Percentiles rank a stretch among this genome's conserved stretches.
Evolutionary conservation across 2,329 filamentous ascomycete genomes (phyloP).

Genomic region (Claviceps cyperi): DNA sequence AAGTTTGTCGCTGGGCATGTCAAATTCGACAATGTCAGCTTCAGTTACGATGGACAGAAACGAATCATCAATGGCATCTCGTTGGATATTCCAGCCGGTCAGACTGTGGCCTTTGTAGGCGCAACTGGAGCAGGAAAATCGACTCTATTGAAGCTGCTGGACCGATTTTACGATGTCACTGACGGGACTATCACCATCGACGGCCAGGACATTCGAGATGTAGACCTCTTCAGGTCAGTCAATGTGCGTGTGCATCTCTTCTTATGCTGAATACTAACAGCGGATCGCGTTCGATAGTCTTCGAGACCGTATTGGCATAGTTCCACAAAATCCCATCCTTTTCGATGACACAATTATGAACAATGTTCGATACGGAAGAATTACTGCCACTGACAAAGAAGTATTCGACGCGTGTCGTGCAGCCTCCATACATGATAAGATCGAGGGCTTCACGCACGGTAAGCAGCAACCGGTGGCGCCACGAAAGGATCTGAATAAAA

Average conservation of each 20-base stretch:
- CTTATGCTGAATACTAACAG: conserved; percentile 10
- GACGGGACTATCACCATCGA: conserved; percentile 41
- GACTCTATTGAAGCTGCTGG: conserved; percentile 47
- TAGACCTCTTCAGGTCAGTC: conserved; percentile 35
- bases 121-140: conserved; percentile 45
- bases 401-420: conserved; percentile 39
- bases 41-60: conserved; percentile 46
- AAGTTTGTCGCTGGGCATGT: conserved; percentile 38
- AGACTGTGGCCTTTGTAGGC: conserved; percentile 45
- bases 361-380: conserved; percentile 42
- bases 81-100: conserved; percentile 35
- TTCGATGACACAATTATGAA: conserved; percentile 46
- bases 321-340: conserved; percentile 39
- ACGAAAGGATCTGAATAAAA: not conserved
- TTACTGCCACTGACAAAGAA: conserved; percentile 39
- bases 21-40: conserved; percentile 39
- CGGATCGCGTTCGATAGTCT: conserved; percentile 20
- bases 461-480: conserved; percentile 1
- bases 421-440: conserved; percentile 44
- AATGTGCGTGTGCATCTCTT: not conserved
- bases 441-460: conserved; percentile 37
- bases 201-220: conserved; percentile 42
- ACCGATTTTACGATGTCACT: conserved; percentile 45
- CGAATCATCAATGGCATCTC: conserved; percentile 39
- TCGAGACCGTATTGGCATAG: conserved; percentile 38